Conservation (phyloP, 208 protist genomes). For the Vickermania spadyakhi region DNA sequence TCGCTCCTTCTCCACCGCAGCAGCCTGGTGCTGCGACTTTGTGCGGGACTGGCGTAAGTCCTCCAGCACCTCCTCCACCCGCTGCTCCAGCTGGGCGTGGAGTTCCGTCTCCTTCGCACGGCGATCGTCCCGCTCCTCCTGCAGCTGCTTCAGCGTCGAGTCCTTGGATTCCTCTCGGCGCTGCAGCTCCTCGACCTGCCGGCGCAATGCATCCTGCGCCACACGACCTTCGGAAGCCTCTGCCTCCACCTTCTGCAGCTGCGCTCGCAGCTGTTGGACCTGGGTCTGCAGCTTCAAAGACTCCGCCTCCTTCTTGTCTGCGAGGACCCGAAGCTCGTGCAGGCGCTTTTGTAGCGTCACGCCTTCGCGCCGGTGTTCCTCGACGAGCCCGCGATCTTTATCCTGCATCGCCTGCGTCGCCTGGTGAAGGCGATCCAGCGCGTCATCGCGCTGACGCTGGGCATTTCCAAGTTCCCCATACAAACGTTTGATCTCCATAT, state of each 20-base stretch:
- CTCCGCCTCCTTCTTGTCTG: not conserved
- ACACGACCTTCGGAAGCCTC: conserved; percentile 14
- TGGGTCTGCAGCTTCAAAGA: not conserved
- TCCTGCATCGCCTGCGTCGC: conserved; percentile 35
- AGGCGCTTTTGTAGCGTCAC: not conserved
- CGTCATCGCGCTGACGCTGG: conserved; percentile 65
- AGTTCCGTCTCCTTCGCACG: conserved; percentile 5
- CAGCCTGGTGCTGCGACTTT: not conserved
- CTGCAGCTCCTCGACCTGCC: conserved; percentile 16
- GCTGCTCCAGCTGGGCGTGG: conserved; percentile 7
- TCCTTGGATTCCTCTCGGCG: conserved; percentile 6
- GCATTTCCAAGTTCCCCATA: conserved; percentile 43
- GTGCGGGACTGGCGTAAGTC: conserved; percentile 12
- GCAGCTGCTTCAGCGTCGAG: conserved; percentile 5
- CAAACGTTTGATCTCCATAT: conserved; percentile 67
- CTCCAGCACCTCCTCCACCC: conserved; percentile 5
- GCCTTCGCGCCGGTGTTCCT: not conserved
- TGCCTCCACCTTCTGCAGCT: conserved; percentile 18
- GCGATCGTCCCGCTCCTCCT: conserved; percentile 4
- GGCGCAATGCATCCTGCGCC: conserved; percentile 11
- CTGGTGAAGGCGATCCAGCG: conserved; percentile 60
- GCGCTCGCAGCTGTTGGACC: conserved; percentile 4
- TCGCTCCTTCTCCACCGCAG: not conserved
- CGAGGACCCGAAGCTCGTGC: not conserved
- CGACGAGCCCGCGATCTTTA: conserved; percentile 14